A percentile compares a stretch with the other conserved stretches of the same genome.
phyloP scores from a whole-genome alignment of 345 rosid genomes.

The Citrus australasica region DNA sequence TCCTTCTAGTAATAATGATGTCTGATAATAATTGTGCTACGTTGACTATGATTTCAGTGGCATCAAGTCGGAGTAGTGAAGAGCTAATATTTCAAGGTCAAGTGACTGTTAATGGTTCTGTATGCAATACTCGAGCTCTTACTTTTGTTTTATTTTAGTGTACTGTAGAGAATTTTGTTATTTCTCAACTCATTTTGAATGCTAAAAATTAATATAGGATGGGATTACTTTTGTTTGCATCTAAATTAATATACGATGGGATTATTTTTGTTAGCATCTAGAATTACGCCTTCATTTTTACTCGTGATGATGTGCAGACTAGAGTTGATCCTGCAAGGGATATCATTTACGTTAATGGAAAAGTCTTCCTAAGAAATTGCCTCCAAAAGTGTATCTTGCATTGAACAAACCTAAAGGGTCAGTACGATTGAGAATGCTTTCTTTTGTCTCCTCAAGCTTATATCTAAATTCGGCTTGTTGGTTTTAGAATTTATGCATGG shows the following conservation, averaged over 20 bases:
- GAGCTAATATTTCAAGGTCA: conserved; percentile 83
- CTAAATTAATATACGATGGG: no score
- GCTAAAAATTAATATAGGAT: neutral
- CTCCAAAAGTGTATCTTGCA: conserved; percentile 87
- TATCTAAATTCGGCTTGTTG: neutral
- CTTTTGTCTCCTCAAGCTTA: conserved; percentile 4
- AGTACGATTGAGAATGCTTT: conserved; percentile 17
- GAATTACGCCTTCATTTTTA: neutral
- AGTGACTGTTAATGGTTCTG: conserved; percentile 83
- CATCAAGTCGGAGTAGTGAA: conserved; percentile 84
- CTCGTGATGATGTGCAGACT: conserved; percentile 46
- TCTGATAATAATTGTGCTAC: neutral
- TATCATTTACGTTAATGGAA: conserved; percentile 81
- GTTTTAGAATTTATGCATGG: neutral
- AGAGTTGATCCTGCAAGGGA: conserved; percentile 84
- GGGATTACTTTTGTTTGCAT: neutral
- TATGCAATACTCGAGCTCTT: conserved; percentile 54
- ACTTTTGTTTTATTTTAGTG: neutral
- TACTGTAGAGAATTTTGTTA: no score
- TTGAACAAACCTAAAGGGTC: conserved; percentile 98
- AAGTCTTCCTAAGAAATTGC: conserved; percentile 77
- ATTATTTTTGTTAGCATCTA: no score
- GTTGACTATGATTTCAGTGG: conserved; percentile 43
- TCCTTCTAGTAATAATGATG: neutral
- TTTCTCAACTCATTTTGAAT: neutral